These are phyloP conservation scores for Aspergillus novofumigatus DNA, from an alignment of 2,329 filamentous ascomycete species.

Conservation along the genomic window DNA sequence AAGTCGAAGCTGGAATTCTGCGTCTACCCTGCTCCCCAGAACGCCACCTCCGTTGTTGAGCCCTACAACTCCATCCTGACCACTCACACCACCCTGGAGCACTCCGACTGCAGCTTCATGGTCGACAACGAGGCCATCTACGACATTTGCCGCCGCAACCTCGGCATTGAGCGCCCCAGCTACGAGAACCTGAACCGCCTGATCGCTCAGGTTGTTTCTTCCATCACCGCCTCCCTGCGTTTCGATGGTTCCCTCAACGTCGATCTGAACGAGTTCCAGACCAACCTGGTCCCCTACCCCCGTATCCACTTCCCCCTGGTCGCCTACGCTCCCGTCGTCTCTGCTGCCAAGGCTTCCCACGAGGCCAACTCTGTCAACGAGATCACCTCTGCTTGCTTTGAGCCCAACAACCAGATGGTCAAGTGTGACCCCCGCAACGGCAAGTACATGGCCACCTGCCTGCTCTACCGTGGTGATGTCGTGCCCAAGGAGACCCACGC, in stretches of 20 bases:
- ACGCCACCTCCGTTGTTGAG: conserved; percentile 95
- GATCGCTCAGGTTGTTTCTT: conserved; percentile 97
- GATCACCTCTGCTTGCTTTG: conserved; percentile 98
- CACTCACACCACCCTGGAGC: conserved; percentile 97
- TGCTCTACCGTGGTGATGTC: conserved; percentile 97
- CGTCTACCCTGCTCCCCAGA: conserved; percentile 96
- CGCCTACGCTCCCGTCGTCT: conserved; percentile 91
- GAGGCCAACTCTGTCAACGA: conserved; percentile 98
- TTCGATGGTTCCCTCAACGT: conserved; percentile 99
- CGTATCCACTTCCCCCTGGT: conserved; percentile 99
- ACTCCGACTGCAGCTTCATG: conserved; percentile 99
- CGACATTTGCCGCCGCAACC: conserved; percentile 97
- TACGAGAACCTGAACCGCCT: conserved; percentile 99
- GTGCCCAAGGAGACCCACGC: conserved; percentile 92
- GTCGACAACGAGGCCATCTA: conserved; percentile 99
- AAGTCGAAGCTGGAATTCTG: conserved; percentile 99
- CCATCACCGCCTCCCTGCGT: conserved; percentile 95
- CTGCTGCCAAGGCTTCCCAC: conserved; percentile 90
- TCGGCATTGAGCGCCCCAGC: conserved; percentile 94
- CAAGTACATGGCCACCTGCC: conserved; percentile 99
- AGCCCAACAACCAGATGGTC: conserved; percentile 99
- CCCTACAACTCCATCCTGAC: conserved; percentile 99
- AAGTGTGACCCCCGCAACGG: conserved; percentile 98
- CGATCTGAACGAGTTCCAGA: conserved; percentile 99
- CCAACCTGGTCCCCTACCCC: conserved; percentile 97